These are phyloP conservation scores for Notholithocarpus densiflorus DNA, from an alignment of 306 rosid genomes.

Conservation along the genomic window DNA sequence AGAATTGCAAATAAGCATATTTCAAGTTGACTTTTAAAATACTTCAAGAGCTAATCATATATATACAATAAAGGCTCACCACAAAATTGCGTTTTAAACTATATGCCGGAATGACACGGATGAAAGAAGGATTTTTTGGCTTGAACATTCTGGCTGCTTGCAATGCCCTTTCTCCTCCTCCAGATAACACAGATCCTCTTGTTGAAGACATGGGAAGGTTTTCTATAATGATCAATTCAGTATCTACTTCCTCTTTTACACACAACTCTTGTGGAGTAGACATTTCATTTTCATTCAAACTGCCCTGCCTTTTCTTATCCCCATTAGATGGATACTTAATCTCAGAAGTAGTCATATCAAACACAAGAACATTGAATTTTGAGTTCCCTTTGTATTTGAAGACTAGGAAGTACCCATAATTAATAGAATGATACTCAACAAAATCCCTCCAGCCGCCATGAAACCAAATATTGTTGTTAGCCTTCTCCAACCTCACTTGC, in stretches of 20 bases:
- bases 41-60: background rate
- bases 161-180: too few relatives aligned
- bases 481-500: conserved; percentile 11
- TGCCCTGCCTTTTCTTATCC: too few relatives aligned
- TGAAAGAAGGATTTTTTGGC: background rate
- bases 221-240: background rate
- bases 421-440: background rate
- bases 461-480: conserved; percentile 8
- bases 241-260: background rate
- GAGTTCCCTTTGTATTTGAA: too few relatives aligned
- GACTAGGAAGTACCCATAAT: too few relatives aligned
- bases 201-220: background rate
- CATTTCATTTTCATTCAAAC: background rate
- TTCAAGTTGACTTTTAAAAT: background rate
- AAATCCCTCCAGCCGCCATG: conserved; percentile 8
- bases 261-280: background rate
- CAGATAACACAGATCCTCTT: background rate
- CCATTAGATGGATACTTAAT: too few relatives aligned
- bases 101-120: background rate
- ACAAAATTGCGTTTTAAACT: background rate
- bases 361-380: too few relatives aligned
- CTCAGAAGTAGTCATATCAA: too few relatives aligned
- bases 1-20: background rate
- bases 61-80: conserved; percentile 14
- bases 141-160: too few relatives aligned